Evolutionary conservation across 495 filamentous ascomycete species (phyloP).

Genomic region (Aspergillus olivimuriae): DNA sequence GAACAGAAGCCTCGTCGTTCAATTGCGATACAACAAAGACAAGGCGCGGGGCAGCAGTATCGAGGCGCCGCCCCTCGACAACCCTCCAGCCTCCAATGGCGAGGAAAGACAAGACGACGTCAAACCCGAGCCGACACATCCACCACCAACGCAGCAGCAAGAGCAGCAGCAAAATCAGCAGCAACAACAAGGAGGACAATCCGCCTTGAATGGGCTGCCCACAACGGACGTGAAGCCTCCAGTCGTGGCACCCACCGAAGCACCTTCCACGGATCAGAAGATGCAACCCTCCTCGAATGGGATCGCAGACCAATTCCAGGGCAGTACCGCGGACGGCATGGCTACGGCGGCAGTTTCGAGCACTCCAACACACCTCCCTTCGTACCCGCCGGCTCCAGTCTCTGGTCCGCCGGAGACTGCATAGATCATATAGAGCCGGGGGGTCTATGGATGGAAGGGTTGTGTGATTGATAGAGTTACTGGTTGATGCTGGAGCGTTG

Average conservation of each 20-base stretch:
- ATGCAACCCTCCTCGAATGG: background rate
- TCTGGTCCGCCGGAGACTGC: background rate
- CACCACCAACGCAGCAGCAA: background rate
- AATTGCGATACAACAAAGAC: conserved; percentile 48
- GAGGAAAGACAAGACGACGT: background rate
- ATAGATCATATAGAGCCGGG: background rate
- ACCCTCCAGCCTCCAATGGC: conserved; percentile 1
- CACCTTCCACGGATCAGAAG: background rate
- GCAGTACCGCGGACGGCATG: background rate
- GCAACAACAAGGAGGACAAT: too few relatives aligned
- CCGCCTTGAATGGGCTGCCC: too few relatives aligned
- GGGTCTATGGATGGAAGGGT: background rate
- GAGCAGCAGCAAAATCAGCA: background rate
- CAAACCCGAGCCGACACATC: background rate
- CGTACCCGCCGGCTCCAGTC: background rate
- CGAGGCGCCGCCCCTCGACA: too few relatives aligned
- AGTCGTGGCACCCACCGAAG: background rate
- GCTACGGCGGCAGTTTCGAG: background rate
- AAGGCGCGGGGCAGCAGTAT: conserved; percentile 17
- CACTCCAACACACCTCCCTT: background rate
- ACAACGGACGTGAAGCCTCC: too few relatives aligned
- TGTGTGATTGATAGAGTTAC: background rate
- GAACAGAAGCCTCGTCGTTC: conserved; percentile 56
- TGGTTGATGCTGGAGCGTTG: background rate
- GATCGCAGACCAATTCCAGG: background rate